Evolutionary conservation across 345 rosid species (phyloP), one percentile per base, ranked within the genome.

Genomic region (Populus simonii): DNA sequence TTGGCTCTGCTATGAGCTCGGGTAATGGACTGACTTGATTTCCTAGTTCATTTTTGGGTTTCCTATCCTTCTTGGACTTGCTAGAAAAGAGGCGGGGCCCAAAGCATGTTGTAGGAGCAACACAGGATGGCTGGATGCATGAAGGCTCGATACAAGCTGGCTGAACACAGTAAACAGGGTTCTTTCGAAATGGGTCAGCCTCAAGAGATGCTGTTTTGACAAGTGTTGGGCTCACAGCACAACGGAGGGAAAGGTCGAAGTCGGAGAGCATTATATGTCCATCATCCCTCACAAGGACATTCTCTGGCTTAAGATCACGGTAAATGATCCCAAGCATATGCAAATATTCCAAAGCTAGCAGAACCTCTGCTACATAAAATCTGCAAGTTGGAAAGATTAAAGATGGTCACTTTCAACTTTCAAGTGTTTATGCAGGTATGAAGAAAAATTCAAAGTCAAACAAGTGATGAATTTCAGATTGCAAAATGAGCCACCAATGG

Each of bases 261-360:
- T 92, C 93, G 0, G 94, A 90, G 20, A 93, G 89, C 98, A 93
- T 88, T 68, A 90, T 92, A 74, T 92, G 97, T 53, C 97, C 97
- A 70, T 92, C 97, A 77, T 93, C 97, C 80, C 87, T 86, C 31
- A 92, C 91, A 65, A 92, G 80, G 36, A 92, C 95, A 74, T 92
- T 93, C 83, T 93, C 98, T 1, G 98, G 97, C 82, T 92, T 92
- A 25, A 91, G 92, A 80, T 92, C 98, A 72, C 97, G 83, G 85
- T 92, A 92, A 53, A 93, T 89, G 74, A 93, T 89, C 72, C 98
- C 98, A 57, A 93, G 93, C 97, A 92, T 90, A 82, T 93, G 98
- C 76, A 93, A 83, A 75, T 93, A 93, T 85, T 93, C 98, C 87
- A 93, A 66, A 53, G 98, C 91, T 12, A 93, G 91, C 75, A 93